Evolutionary conservation across 148 eudicot genomes (phyloP), one percentile per base, ranked within the genome.

Genomic region (Linanthus parryae): DNA sequence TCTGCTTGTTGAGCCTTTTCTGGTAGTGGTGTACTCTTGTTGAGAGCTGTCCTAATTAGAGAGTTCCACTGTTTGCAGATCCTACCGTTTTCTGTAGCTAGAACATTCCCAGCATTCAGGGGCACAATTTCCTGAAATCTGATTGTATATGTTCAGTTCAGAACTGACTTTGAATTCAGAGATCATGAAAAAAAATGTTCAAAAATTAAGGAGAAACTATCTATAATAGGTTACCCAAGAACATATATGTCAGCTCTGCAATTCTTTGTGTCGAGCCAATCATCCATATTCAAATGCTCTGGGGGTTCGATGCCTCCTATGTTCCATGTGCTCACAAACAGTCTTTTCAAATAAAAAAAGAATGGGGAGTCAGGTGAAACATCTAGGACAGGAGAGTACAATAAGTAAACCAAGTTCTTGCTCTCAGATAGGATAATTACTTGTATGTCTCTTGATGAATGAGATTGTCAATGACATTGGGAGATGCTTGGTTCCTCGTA

Each of bases 111-210:
- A 7, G 59, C 48, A 40, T 55, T 55, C 24, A 55, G 59, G 13
- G 59, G 59, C 48, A 55, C 59, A 17, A 55, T 55, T 55, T 55
- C 59, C 14, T 55, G 59, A 55, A 55, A 55, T 37, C 59, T 55
- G 59, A 16, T 21, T 19, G 36, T 26, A 53, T 19, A 23, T 4
- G 22, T 18, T 14, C 1, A 12, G 10, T n/a, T 50, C 15, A 48
- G 18, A 25, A 48, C 17, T 48, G 8, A 29, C 31, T 8, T 50
- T 2, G 8, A 19, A 51, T 0, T 7, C 10, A 37, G 14, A 37
- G 0, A 37, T 3, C 41, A 37, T 37, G n/a, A 7, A 4, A 7
- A 3, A 3, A 37, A 37, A 13, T 37, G n/a, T 7, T 13, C 20
- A 39, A 39, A 39, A n/a, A n/a, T n/a, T n/a, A n/a, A n/a, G n/a